Conservation (phyloP, 2,329 filamentous ascomycete species). For the Penicillium hordei region DNA sequence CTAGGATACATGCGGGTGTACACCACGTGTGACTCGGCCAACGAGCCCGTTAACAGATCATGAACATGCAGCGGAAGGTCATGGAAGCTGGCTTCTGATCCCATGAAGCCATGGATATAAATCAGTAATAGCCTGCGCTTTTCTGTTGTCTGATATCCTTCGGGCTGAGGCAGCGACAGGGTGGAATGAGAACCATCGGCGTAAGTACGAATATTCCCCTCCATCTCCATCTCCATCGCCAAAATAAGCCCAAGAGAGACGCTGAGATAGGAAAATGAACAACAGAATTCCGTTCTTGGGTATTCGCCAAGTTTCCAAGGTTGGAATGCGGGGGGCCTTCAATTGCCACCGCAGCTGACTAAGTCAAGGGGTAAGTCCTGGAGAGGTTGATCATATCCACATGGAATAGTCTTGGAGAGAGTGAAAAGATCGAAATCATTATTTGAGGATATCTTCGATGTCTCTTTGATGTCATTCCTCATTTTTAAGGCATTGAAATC, state of each 20-base stretch:
- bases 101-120: conserved; percentile 90
- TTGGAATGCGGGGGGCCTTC: not conserved
- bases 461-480: no score
- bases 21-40: conserved; percentile 73
- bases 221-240: not conserved
- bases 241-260: not conserved
- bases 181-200: conserved; percentile 11
- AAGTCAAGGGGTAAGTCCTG: not conserved
- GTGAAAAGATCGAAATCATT: not conserved
- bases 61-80: conserved; percentile 89
- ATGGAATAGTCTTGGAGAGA: no score
- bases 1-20: conserved; percentile 68
- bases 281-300: conserved; percentile 9
- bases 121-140: conserved; percentile 66
- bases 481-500: not conserved
- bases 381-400: not conserved
- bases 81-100: conserved; percentile 80
- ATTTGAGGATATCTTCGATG: not conserved
- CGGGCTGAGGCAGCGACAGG: conserved; percentile 14
- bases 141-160: not conserved
- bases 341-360: conserved; percentile 1
- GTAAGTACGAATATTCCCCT: conserved; percentile 10
- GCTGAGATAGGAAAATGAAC: conserved; percentile 7
- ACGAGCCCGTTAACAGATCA: conserved; percentile 63
- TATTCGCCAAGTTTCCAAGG: not conserved